A percentile compares a stretch with the other conserved stretches of the same genome.
These are phyloP conservation scores for Pythium grandisporangium DNA, from an alignment of 352 stramenopile species.

Conservation along the genomic window DNA sequence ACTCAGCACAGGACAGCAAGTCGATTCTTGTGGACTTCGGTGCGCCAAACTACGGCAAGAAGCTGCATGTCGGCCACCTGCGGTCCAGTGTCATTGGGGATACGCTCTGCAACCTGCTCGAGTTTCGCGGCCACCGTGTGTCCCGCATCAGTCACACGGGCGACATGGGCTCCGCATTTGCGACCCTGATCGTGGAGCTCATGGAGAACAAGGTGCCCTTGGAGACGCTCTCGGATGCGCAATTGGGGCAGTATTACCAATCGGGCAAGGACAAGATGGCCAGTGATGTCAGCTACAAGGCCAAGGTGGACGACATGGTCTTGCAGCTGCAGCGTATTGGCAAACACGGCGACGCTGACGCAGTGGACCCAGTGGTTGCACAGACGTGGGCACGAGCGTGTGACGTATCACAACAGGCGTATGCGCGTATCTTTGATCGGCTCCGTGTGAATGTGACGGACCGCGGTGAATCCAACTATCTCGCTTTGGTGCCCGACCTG, in stretches of 20 bases:
- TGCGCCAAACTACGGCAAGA: conserved; percentile 80
- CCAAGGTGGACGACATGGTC: conserved; percentile 53
- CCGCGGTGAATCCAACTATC: conserved; percentile 73
- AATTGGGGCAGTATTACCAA: conserved; percentile 65
- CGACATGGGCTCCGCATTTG: conserved; percentile 68
- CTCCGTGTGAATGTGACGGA: conserved; percentile 56
- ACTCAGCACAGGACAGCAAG: conserved; percentile 13
- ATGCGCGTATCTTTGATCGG: conserved; percentile 52
- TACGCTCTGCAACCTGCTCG: conserved; percentile 70
- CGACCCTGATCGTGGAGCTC: conserved; percentile 65
- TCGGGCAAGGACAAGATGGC: conserved; percentile 40
- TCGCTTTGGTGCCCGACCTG: conserved; percentile 35
- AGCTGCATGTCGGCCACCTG: conserved; percentile 77
- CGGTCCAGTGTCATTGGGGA: conserved; percentile 75
- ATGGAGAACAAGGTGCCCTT: conserved; percentile 39
- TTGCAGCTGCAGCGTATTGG: conserved; percentile 62
- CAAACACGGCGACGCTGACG: not conserved
- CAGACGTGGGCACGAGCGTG: conserved; percentile 54
- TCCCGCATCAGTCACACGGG: conserved; percentile 68
- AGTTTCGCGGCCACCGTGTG: conserved; percentile 69
- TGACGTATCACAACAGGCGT: conserved; percentile 60
- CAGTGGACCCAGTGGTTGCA: conserved; percentile 28
- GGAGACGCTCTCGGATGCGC: conserved; percentile 38
- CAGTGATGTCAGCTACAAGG: conserved; percentile 40
- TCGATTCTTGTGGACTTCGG: conserved; percentile 74